These are phyloP conservation scores for Rhytidhysteron rufulum DNA, from an alignment of 2,329 filamentous ascomycete genomes.

Conservation along the genomic window DNA sequence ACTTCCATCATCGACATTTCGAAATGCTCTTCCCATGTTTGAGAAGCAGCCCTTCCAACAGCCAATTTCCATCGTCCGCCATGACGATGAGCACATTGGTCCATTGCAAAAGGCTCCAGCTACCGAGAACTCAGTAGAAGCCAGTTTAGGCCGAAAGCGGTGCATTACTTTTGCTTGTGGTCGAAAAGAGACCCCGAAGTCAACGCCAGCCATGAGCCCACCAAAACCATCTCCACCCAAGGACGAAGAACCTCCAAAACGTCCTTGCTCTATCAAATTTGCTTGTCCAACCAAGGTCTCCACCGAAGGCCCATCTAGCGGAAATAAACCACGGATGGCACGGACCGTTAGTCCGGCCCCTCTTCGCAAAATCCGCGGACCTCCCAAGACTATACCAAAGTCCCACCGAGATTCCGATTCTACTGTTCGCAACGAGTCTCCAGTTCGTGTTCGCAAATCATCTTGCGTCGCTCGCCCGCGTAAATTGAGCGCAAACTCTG, in stretches of 20 bases:
- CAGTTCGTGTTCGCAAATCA: slow-evolving; percentile 39
- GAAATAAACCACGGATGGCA: slow-evolving; percentile 28
- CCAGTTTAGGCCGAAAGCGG: slow-evolving; percentile 70
- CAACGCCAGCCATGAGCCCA: slow-evolving; percentile 20
- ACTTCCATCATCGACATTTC: slow-evolving; percentile 55
- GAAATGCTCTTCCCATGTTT: slow-evolving; percentile 31
- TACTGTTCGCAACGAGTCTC: slow-evolving; percentile 48
- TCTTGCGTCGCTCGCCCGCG: slow-evolving; percentile 24
- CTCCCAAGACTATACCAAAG: slow-evolving; percentile 26
- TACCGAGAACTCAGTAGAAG: slow-evolving; percentile 51
- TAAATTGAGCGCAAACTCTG: slow-evolving; percentile 34
- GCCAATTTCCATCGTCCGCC: slow-evolving; percentile 33
- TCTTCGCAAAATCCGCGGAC: slow-evolving; percentile 19
- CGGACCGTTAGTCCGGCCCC: slow-evolving; percentile 46
- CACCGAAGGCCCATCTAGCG: slow-evolving; percentile 36
- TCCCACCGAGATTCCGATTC: slow-evolving; percentile 48
- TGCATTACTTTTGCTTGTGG: slow-evolving; percentile 92
- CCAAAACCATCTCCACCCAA: slow-evolving; percentile 22
- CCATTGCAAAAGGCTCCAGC: slow-evolving; percentile 20
- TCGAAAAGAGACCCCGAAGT: slow-evolving; percentile 43
- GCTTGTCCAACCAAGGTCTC: slow-evolving; percentile 58
- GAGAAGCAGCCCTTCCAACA: slow-evolving; percentile 37
- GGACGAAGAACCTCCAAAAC: slow-evolving; percentile 42
- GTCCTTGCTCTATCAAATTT: slow-evolving; percentile 67
- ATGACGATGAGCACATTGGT: slow-evolving; percentile 30